phyloP scores from a whole-genome alignment of 176 grass and related monocot species.

The Juncus effusus region DNA sequence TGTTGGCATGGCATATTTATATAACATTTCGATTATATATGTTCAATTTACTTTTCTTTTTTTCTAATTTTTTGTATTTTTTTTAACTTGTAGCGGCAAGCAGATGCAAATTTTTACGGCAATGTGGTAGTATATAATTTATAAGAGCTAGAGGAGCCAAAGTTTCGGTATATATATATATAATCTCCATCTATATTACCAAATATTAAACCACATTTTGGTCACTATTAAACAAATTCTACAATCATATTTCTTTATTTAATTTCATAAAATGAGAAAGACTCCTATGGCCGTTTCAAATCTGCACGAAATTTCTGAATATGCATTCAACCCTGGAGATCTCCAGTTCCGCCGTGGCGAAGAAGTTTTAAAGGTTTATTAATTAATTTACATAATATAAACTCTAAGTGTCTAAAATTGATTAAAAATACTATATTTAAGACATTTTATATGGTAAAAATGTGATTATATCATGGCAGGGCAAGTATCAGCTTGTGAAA shows the following conservation, averaged over 20 bases:
- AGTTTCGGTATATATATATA: conserved; percentile 41
- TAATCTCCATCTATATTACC: too few relatives aligned
- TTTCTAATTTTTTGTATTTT: too few relatives aligned
- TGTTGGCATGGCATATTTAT: too few relatives aligned
- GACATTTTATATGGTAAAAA: background rate
- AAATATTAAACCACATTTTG: too few relatives aligned
- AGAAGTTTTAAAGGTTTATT: conserved; percentile 44
- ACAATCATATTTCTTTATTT: background rate
- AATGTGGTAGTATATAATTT: conserved; percentile 52
- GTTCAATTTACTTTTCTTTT: too few relatives aligned
- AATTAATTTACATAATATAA: background rate
- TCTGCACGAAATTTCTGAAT: conserved; percentile 55
- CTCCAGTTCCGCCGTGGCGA: conserved; percentile 64
- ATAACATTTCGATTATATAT: too few relatives aligned
- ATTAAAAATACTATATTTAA: too few relatives aligned
- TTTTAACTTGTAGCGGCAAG: conserved; percentile 33
- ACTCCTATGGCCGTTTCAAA: conserved; percentile 58
- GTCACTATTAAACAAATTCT: too few relatives aligned
- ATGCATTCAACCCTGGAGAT: conserved; percentile 62
- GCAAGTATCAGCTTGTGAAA: conserved; percentile 59
- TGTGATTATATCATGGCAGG: conserved; percentile 35
- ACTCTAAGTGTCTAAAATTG: too few relatives aligned
- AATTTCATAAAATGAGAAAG: conserved; percentile 44
- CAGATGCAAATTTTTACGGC: conserved; percentile 73
- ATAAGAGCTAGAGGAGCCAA: conserved; percentile 59